These are phyloP conservation scores for Aphanomyces astaci DNA, from an alignment of 352 stramenopile species.

Conservation along the genomic window DNA sequence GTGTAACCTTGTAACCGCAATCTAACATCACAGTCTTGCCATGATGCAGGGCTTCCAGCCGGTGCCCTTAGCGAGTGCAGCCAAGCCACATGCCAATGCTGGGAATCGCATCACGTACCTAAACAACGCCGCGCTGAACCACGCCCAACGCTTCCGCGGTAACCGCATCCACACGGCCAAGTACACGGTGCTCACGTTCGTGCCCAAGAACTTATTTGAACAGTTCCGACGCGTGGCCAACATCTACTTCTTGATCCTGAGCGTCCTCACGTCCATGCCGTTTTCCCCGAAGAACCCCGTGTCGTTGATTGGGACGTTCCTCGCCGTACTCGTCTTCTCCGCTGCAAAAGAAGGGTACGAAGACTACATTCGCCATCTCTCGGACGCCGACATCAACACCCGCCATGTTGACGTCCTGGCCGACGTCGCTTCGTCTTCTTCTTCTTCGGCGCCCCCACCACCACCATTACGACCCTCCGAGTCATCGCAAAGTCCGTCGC, in stretches of 20 bases:
- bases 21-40: no score
- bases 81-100: background rate
- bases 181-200: conserved; percentile 76
- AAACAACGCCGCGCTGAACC: background rate
- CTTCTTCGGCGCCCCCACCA: background rate
- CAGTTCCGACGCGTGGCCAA: conserved; percentile 78
- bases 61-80: background rate
- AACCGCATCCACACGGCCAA: conserved; percentile 46
- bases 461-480: background rate
- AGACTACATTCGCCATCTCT: conserved; percentile 20
- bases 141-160: background rate
- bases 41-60: background rate
- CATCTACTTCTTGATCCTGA: conserved; percentile 72
- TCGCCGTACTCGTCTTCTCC: conserved; percentile 26
- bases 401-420: background rate
- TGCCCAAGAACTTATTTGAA: conserved; percentile 61
- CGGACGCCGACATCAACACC: conserved; percentile 1
- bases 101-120: conserved; percentile 2
- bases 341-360: conserved; percentile 29
- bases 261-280: conserved; percentile 5
- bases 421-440: background rate
- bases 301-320: conserved; percentile 25
- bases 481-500: background rate
- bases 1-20: no score
- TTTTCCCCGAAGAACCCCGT: conserved; percentile 28